These are phyloP conservation scores for Ricinus communis DNA, from an alignment of 345 rosid species.

Conservation along the genomic window DNA sequence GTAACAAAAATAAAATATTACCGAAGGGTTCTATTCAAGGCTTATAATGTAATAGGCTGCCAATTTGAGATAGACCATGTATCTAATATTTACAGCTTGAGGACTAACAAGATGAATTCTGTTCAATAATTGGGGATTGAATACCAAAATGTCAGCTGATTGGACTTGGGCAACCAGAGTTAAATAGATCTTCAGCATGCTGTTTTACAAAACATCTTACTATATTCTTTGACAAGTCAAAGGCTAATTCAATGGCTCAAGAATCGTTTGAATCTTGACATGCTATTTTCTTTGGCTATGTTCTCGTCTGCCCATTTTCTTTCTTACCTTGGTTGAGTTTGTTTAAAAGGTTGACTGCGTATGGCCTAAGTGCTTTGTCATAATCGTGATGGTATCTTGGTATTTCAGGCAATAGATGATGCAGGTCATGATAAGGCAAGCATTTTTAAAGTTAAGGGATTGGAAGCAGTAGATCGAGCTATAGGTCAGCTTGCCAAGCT, in stretches of 20 bases:
- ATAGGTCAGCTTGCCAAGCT: constrained; percentile 82
- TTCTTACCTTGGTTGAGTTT: background rate
- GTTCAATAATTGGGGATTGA: background rate
- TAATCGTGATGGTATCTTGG: constrained; percentile 2
- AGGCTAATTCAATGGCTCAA: background rate
- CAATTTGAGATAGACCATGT: background rate
- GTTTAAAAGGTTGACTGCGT: constrained; percentile 7
- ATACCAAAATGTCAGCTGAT: background rate
- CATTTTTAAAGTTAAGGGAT: constrained; percentile 71
- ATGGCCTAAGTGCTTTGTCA: background rate
- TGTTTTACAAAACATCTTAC: background rate
- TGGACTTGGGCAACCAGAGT: background rate
- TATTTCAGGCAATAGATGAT: constrained; percentile 86
- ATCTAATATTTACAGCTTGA: too few relatives aligned
- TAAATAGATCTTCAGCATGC: background rate
- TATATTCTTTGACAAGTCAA: constrained; percentile 1
- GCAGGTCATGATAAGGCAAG: constrained; percentile 96
- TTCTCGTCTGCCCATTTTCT: background rate
- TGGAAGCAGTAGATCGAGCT: constrained; percentile 85
- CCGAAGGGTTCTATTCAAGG: too few relatives aligned
- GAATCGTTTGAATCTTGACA: background rate
- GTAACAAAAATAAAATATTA: background rate
- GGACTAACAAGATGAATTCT: too few relatives aligned
- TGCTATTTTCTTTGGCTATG: background rate
- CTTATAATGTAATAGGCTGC: background rate